These are phyloP conservation scores for Boletus vinaceobasis DNA, from an alignment of 768 basidiomycete genomes.

Conservation along the genomic window DNA sequence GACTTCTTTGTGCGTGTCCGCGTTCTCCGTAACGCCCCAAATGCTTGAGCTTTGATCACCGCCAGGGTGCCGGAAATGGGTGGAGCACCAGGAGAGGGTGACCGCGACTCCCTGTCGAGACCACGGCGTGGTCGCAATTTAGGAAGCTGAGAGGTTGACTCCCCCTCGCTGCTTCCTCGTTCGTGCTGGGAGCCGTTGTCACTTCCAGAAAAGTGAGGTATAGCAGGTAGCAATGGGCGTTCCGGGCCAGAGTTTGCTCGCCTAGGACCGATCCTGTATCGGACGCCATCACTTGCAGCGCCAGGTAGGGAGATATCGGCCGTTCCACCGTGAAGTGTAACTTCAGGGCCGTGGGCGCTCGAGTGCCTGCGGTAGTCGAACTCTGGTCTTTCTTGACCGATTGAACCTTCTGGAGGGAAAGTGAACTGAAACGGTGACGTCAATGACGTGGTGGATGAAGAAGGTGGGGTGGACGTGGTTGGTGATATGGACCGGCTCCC, in stretches of 20 bases:
- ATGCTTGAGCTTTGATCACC: slow-evolving; percentile 88
- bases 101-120: slow-evolving; percentile 44
- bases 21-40: slow-evolving; percentile 78
- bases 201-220: slow-evolving; percentile 48
- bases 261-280: slow-evolving; percentile 54
- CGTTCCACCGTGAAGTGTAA: slow-evolving; percentile 70
- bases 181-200: slow-evolving; percentile 53
- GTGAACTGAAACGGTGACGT: slow-evolving; percentile 66
- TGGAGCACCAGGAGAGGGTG: slow-evolving; percentile 45
- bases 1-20: slow-evolving; percentile 70
- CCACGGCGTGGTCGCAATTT: slow-evolving; percentile 49
- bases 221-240: slow-evolving; percentile 43
- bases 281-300: slow-evolving; percentile 51
- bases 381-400: slow-evolving; percentile 55
- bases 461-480: slow-evolving; percentile 55
- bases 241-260: slow-evolving; percentile 49
- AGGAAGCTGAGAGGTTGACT: slow-evolving; percentile 38
- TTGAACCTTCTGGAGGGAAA: slow-evolving; percentile 50
- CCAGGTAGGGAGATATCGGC: slow-evolving; percentile 63
- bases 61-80: slow-evolving; percentile 77
- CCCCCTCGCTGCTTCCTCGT: slow-evolving; percentile 55
- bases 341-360: slow-evolving; percentile 51
- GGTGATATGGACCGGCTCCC: slow-evolving; percentile 73
- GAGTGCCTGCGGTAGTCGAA: slow-evolving; percentile 65
- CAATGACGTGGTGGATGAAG: slow-evolving; percentile 59